Base-by-base conservation (phyloP, 805 yeast genomes). In the Metschnikowia vanudenii region DNA sequence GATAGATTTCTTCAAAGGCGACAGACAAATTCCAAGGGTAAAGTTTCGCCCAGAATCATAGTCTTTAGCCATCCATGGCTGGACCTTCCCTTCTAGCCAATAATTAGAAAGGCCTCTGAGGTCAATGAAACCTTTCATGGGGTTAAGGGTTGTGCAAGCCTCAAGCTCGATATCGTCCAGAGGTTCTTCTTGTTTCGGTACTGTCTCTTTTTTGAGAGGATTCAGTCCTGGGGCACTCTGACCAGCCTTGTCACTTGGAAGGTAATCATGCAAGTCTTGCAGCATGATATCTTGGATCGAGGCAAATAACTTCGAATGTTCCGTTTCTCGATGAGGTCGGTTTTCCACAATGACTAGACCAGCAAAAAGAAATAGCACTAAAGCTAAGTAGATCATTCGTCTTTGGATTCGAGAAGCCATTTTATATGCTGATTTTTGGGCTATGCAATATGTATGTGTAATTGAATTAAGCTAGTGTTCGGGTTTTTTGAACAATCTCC, bases 11-110 rank as follows among this genome's bases (percentile, higher is more conserved):
- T 62, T 57, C 35, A 76, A 57, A 20, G 84, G 80, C n/a, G 81
- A 65, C 43, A 86, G 76, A 56, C 92, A 85, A 2, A 85, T 69
- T n/a, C 87, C 85, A 35, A 85, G 55, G 1, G 92, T 85, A 67
- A 84, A 90, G 64, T 90, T 90, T 39, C 68, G 71, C 22, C 82
- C 82, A 56, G 78, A 79, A 52, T 84, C 94, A 61, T 75, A 77
- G 0, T 95, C 95, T 50, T 75, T 76, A 3, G 91, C 81, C 33
- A 73, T 65, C 88, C 91, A 88, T 19, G 84, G 67, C 63, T 47
- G 46, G 4, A 62, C 55, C 55, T 64, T 52, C 69, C 81, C 69
- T 63, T 76, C 71, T 65, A 82, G 52, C 51, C 76, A 52, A 60
- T 69, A 47, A 59, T 78, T 43, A 53, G 80, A 62, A 69, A 82